These are phyloP conservation scores for Mycena floridula DNA, from an alignment of 768 basidiomycete species.

Conservation along the genomic window DNA sequence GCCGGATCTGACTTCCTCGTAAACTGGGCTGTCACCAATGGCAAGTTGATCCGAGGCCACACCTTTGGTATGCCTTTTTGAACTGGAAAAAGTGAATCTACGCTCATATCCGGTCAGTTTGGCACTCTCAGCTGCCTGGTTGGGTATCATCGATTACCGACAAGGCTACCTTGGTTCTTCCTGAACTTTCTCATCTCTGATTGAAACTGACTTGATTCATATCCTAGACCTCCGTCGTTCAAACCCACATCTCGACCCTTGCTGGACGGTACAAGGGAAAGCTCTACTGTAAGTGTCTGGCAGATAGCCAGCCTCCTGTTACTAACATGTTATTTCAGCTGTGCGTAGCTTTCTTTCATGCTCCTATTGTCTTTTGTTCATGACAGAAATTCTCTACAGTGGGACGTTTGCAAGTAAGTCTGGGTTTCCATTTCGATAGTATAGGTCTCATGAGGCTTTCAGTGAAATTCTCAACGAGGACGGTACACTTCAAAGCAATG, in stretches of 20 bases:
- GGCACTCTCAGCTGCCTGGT: slow-evolving; percentile 33
- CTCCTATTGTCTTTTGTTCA: slow-evolving; percentile 9
- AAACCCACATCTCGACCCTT: slow-evolving; percentile 41
- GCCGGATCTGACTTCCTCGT: slow-evolving; percentile 30
- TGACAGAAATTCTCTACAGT: slow-evolving; percentile 16
- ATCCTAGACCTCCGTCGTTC: slow-evolving; percentile 33
- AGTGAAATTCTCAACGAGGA: slow-evolving; percentile 50
- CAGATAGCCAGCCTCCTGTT: not conserved
- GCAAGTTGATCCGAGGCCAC: slow-evolving; percentile 36
- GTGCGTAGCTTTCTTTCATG: not conserved
- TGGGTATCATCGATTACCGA: slow-evolving; percentile 37
- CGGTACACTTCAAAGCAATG: slow-evolving; percentile 37
- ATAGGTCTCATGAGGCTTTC: slow-evolving; percentile 11
- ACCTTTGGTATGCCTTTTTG: slow-evolving; percentile 33
- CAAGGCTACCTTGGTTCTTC: slow-evolving; percentile 27
- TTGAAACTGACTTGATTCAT: not conserved
- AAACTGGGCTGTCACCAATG: slow-evolving; percentile 33
- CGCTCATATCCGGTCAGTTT: slow-evolving; percentile 14
- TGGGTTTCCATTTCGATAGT: slow-evolving; percentile 4
- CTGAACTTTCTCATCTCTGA: not conserved
- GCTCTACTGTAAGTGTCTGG: slow-evolving; percentile 26
- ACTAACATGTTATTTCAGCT: no score
- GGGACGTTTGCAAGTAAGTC: slow-evolving; percentile 38
- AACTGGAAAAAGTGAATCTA: no score
- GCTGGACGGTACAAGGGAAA: slow-evolving; percentile 42